Conservation (phyloP, 306 rosid genomes). For the Quercus gilva region DNA sequence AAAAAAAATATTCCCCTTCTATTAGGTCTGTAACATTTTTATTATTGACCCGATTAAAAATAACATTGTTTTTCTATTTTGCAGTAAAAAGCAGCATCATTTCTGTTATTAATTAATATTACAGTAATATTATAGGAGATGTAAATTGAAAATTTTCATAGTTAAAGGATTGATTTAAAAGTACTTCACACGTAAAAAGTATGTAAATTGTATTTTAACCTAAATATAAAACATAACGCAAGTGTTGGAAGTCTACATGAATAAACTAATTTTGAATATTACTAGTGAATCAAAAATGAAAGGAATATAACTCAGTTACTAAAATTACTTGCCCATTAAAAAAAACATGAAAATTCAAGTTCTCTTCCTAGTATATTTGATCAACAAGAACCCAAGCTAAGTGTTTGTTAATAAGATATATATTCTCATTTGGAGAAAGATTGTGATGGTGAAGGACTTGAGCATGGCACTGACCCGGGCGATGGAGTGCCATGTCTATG, state of each 20-base stretch:
- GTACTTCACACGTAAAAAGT: too few relatives aligned
- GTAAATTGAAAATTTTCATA: too few relatives aligned
- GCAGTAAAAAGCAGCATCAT: too few relatives aligned
- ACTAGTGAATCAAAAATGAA: not conserved
- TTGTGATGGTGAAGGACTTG: conserved; percentile 48
- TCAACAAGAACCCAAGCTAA: conserved; percentile 29
- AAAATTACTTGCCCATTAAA: conserved; percentile 42
- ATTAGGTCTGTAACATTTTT: too few relatives aligned
- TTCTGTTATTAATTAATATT: too few relatives aligned
- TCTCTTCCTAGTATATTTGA: conserved; percentile 26
- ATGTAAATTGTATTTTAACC: too few relatives aligned
- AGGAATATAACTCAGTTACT: conserved; percentile 23
- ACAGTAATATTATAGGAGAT: too few relatives aligned
- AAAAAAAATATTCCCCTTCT: too few relatives aligned
- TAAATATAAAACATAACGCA: not conserved
- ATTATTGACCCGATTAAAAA: too few relatives aligned
- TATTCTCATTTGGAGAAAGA: conserved; percentile 49
- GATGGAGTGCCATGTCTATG: conserved; percentile 50
- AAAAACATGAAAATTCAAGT: conserved; percentile 29
- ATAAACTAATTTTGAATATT: conserved; percentile 3
- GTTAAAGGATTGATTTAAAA: too few relatives aligned
- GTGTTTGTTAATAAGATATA: conserved; percentile 29
- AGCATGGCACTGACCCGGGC: conserved; percentile 33
- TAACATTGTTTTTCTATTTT: too few relatives aligned
- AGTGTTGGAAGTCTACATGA: not conserved